A percentile compares a stretch with the other conserved stretches of the same genome.
Conservation (phyloP, 805 yeast genomes). For the Candida nitratophila region DNA sequence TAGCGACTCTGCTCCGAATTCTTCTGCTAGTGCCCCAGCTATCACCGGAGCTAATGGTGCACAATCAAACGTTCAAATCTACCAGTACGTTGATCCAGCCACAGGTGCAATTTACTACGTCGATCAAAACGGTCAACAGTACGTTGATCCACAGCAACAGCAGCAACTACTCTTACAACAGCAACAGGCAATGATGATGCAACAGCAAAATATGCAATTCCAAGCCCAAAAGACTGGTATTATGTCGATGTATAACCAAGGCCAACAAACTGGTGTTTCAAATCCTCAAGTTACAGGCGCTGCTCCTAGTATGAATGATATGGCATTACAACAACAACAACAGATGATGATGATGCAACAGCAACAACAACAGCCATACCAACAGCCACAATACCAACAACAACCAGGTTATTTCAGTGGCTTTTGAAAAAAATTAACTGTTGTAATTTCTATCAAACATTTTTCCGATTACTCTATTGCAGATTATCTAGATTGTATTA, state of each 20-base stretch:
- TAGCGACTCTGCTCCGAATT: slow-evolving; percentile 14
- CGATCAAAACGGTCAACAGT: slow-evolving; percentile 63
- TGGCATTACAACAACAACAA: slow-evolving; percentile 7
- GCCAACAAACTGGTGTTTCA: slow-evolving; percentile 3
- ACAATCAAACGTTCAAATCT: slow-evolving; percentile 39
- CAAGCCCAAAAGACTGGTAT: slow-evolving; percentile 25
- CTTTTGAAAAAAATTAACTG: slow-evolving; percentile 9
- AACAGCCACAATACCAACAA: slow-evolving; percentile 14
- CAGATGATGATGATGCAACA: slow-evolving; percentile 8
- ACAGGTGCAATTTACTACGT: slow-evolving; percentile 63
- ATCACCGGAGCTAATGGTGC: slow-evolving; percentile 21
- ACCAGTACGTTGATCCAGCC: slow-evolving; percentile 64
- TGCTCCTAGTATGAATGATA: slow-evolving; percentile 5
- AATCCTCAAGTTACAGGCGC: slow-evolving; percentile 3
- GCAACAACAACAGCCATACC: slow-evolving; percentile 13
- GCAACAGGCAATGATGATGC: slow-evolving; percentile 14
- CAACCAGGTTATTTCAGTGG: slow-evolving; percentile 14
- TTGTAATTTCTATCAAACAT: too few relatives aligned
- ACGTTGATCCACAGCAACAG: slow-evolving; percentile 41
- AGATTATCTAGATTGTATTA: too few relatives aligned
- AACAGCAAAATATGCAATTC: slow-evolving; percentile 18
- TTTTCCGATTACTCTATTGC: too few relatives aligned
- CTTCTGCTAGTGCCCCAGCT: slow-evolving; percentile 4
- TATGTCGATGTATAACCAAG: slow-evolving; percentile 33
- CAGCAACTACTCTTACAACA: slow-evolving; percentile 14